Conservation (phyloP, 345 rosid species). For the Toxicodendron radicans region DNA sequence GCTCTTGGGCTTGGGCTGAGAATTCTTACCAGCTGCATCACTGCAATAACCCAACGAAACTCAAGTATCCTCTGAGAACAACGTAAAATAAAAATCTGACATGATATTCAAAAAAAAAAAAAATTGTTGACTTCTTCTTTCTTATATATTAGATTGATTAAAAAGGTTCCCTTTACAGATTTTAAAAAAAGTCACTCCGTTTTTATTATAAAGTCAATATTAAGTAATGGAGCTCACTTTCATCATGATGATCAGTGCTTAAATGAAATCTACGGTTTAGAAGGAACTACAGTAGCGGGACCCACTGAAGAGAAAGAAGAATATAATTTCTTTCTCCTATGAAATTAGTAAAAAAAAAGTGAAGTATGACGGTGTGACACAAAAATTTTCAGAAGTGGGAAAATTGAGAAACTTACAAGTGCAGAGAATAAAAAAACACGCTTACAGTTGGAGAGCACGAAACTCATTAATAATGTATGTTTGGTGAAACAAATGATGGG, state of each 20-base stretch:
- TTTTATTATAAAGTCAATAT: background rate
- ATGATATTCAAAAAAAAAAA: too few relatives aligned
- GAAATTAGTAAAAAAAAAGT: too few relatives aligned
- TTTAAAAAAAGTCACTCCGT: too few relatives aligned
- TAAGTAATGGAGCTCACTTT: background rate
- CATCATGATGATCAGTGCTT: background rate
- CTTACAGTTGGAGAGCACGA: constrained; percentile 42
- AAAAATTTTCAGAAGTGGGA: too few relatives aligned
- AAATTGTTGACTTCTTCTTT: too few relatives aligned
- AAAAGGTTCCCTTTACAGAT: too few relatives aligned
- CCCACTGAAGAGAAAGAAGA: background rate
- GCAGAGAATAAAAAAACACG: constrained; percentile 21
- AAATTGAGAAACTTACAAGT: constrained; percentile 23
- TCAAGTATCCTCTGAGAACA: too few relatives aligned
- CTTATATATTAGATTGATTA: too few relatives aligned
- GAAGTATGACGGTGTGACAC: background rate
- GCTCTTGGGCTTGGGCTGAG: background rate
- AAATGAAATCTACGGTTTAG: background rate
- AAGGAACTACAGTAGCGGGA: background rate
- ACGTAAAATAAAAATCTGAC: too few relatives aligned
- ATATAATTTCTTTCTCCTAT: too few relatives aligned
- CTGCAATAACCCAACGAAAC: too few relatives aligned
- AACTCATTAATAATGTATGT: constrained; percentile 27
- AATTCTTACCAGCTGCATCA: background rate
- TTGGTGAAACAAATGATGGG: constrained; percentile 50